A percentile compares a stretch with the other conserved stretches of the same genome.
phyloP scores from a whole-genome alignment of 306 rosid genomes.

The Sesbania bispinosa region DNA sequence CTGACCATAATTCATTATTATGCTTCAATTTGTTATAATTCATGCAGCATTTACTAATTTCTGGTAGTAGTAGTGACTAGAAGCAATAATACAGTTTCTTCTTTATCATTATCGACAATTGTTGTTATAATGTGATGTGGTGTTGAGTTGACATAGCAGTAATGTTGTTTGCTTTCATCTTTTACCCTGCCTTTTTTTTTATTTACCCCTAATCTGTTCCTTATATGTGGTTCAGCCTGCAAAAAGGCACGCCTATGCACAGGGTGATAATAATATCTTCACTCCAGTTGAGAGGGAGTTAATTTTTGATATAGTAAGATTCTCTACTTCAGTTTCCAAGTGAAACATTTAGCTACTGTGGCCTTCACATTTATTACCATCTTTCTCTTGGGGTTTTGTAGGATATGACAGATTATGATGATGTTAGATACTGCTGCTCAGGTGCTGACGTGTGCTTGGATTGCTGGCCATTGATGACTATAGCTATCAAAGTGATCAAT shows the following conservation, averaged over 20 bases:
- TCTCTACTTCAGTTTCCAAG: neutral
- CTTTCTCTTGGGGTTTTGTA: conserved; percentile 19
- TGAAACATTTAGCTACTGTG: neutral
- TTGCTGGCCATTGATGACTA: conserved; percentile 97
- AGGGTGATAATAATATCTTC: conserved; percentile 67
- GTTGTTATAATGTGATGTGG: neutral
- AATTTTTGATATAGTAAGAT: conserved; percentile 81
- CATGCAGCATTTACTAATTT: neutral
- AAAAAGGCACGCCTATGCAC: conserved; percentile 81
- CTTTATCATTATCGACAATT: no score
- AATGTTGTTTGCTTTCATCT: neutral
- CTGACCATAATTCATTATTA: neutral
- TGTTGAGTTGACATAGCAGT: neutral
- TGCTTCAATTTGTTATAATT: neutral
- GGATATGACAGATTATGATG: conserved; percentile 95
- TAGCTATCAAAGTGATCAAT: conserved; percentile 84
- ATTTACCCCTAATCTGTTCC: neutral
- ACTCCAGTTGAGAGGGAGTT: conserved; percentile 90
- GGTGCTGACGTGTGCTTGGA: conserved; percentile 94
- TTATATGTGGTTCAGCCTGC: conserved; percentile 60
- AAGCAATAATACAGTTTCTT: neutral
- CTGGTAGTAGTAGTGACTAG: neutral
- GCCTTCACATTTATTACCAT: neutral
- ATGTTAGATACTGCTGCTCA: conserved; percentile 89
- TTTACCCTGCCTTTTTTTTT: neutral